Evolutionary conservation across 768 basidiomycete genomes (phyloP).

Genomic region (Podaxis sp.): DNA sequence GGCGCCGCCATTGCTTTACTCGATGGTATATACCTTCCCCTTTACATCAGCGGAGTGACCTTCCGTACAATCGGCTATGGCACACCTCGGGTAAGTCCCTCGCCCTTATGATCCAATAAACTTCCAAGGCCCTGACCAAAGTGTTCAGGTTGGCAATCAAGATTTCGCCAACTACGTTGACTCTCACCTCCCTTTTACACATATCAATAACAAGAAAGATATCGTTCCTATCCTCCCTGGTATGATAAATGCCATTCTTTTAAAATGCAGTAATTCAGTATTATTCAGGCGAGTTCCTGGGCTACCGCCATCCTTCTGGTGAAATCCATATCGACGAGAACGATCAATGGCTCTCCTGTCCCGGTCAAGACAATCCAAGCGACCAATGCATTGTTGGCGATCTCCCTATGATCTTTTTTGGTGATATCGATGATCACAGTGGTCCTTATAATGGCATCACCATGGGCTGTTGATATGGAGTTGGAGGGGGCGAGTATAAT

Average conservation of each 20-base stretch:
- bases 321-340: slow-evolving; percentile 36
- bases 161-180: slow-evolving; percentile 25
- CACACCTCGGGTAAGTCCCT: slow-evolving; percentile 33
- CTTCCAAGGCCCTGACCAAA: neutral
- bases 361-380: slow-evolving; percentile 23
- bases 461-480: slow-evolving; percentile 4
- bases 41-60: slow-evolving; percentile 38
- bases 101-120: neutral
- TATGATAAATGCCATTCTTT: neutral
- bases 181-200: slow-evolving; percentile 17
- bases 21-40: slow-evolving; percentile 50
- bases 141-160: slow-evolving; percentile 30
- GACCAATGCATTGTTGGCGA: slow-evolving; percentile 19
- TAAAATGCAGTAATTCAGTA: slow-evolving; percentile 30
- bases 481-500: neutral
- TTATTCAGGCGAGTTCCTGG: slow-evolving; percentile 41
- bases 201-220: slow-evolving; percentile 23
- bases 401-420: slow-evolving; percentile 10
- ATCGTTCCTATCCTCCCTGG: slow-evolving; percentile 28
- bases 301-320: slow-evolving; percentile 34
- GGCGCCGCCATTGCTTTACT: slow-evolving; percentile 48
- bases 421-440: slow-evolving; percentile 3
- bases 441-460: slow-evolving; percentile 11
- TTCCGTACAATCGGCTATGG: slow-evolving; percentile 37
- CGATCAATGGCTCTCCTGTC: slow-evolving; percentile 24